Base-by-base conservation (phyloP, 2,329 filamentous ascomycete species). In the Colletotrichum trifolii region DNA sequence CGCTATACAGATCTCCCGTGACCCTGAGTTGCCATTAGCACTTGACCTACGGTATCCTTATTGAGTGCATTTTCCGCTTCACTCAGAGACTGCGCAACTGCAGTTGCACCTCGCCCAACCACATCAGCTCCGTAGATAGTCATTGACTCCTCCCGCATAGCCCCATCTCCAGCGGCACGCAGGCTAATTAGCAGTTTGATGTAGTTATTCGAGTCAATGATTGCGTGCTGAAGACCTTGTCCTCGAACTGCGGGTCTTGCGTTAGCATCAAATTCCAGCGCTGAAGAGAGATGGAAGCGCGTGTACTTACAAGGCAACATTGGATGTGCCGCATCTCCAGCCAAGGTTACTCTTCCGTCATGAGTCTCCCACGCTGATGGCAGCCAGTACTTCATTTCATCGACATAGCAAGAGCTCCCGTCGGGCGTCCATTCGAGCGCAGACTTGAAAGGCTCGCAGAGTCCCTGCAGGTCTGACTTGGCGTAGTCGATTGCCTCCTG, bases 221-320 rank as follows among this genome's bases (percentile, higher is more conserved):
- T 77, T 36, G 75, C 76, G 66, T 82, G 77, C 62, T 83, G 81
- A 40, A 80, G 75, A 8, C 80, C 80, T 68, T 83, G 81, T 0
- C 80, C 81, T n/a, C 80, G 77, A 67, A 77, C 75, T 76, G 3
- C 25, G 4, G 4, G n/a, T 25, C 9, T 8, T 38, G 36, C 25
- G 33, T 64, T 47, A 53, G 49, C 43, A 40, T 39, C 11, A 45
- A 38, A 52, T 9, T 2, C 12, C 33, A 15, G 1, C 36, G 6
- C 17, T 17, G 3, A 9, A 9, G 17, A 6, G 5, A 12, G 25
- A 39, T 2, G 65, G 17, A 13, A 38, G 4, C 7, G 25, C 25
- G 25, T 25, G 4, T 25, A 66, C 72, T 69, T 69, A 78, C 76
- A 80, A 35, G 76, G 74, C 12, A 80, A 70, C 81, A 83, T 83